Base-by-base conservation (phyloP, 768 basidiomycete genomes). In the Hortiboletus campestris region DNA sequence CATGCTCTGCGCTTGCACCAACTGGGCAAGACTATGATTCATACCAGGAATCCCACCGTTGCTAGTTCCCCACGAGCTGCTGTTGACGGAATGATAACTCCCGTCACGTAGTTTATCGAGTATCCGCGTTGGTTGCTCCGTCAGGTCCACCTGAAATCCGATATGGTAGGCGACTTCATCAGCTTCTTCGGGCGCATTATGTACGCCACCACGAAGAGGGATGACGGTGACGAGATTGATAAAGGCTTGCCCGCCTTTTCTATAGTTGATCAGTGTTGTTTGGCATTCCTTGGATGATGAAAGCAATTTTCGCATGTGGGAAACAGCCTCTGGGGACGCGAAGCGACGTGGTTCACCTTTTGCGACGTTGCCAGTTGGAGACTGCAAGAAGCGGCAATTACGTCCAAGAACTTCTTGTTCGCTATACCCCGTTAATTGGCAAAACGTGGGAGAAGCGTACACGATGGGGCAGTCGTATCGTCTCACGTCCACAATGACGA, bases 61-160 rank as follows among this genome's bases (percentile, higher is more conserved):
- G 20, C 29, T 19, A 6, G 36, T 19, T 28, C 50, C 35, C 64
- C 59, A 68, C 9, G 61, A 32, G 28, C 69, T 72, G 69, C 87
- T 84, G 67, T 91, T 83, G 66, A 84, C 80, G 53, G 84, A 73
- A 71, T 61, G 39, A 39, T 93, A 93, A 34, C 80, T 84, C 17
- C 94, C 94, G 61, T 91, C 85, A 19, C 80, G 74, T 50, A 94
- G 78, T 68, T 86, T 91, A 60, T 88, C 81, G 50, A 94, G 74
- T 56, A 97, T 94, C 2, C 83, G 83, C 61, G 84, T 84, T 3
- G 93, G 94, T 73, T 95, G 93, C 64, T 88, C 84, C 17, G 85
- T 85, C 46, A 99, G 77, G 72, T 98, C 93, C 52, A 97, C 89
- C 73, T 99, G 94, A 78, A 99, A 98, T 1, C 97, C 97, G 48